These are phyloP conservation scores for Boletus subcaerulescens DNA, from an alignment of 768 basidiomycete species.

Conservation along the genomic window DNA sequence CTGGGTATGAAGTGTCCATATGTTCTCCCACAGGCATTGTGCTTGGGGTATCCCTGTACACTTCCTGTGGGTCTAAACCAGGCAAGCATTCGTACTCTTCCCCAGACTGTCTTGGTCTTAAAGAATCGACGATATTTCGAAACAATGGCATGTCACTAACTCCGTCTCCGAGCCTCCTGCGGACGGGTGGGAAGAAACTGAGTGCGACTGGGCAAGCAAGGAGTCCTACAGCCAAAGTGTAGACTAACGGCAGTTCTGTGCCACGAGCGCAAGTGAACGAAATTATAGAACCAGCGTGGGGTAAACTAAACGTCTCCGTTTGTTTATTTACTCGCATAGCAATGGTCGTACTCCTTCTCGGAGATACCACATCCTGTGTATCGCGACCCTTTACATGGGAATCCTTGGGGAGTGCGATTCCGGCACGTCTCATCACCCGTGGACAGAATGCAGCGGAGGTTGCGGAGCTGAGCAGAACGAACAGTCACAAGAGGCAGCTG, in stretches of 20 bases:
- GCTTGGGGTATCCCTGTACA: conserved; percentile 18
- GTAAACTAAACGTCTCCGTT: background rate
- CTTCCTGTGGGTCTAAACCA: conserved; percentile 44
- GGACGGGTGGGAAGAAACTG: conserved; percentile 9
- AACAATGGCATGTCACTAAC: conserved; percentile 17
- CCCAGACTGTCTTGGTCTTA: conserved; percentile 14
- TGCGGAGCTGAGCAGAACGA: too few relatives aligned
- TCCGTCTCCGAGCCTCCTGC: conserved; percentile 1
- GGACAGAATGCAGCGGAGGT: too few relatives aligned
- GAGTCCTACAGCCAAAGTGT: background rate
- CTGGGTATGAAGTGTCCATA: conserved; percentile 21
- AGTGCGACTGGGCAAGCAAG: background rate
- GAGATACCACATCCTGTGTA: too few relatives aligned
- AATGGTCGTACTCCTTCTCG: too few relatives aligned
- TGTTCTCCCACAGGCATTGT: conserved; percentile 8
- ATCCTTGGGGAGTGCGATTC: too few relatives aligned
- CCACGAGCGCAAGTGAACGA: background rate
- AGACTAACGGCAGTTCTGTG: background rate
- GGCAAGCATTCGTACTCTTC: conserved; percentile 46
- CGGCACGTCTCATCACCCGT: too few relatives aligned
- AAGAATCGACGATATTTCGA: conserved; percentile 11
- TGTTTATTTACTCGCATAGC: background rate
- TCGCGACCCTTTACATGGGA: too few relatives aligned
- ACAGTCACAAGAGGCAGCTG: too few relatives aligned
- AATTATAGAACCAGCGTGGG: background rate